Evolutionary conservation across 75 land plant species (phyloP), one percentile per base, ranked within the genome.

Genomic region (Pseudotsuga menziesii): DNA sequence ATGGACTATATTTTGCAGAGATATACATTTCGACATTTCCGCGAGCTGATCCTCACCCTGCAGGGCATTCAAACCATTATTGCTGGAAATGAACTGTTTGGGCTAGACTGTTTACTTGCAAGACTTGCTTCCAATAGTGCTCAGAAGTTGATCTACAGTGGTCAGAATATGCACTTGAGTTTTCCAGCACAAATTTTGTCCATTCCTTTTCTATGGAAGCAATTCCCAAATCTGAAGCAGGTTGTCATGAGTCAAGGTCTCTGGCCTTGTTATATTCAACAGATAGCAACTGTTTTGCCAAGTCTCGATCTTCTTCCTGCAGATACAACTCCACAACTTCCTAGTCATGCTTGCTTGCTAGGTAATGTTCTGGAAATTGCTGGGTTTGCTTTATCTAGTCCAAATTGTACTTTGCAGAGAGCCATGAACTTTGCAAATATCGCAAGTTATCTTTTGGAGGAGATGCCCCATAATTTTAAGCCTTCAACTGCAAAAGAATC

Each of bases 181-280:
- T 91, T 92, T 75, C 76, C 90, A 15, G 85, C 89, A 56, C 93
- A 92, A 74, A 78, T 95, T 79, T 84, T 95, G 56, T 85, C 95
- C 19, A 79, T 95, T 74, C 98, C 98, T 66, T 88, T 95, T 69
- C 56, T 92, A 4, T 93, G 93, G 93, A 80, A 74, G 48, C 72
- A 76, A 57, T 88, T 91, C 75, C 93, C 92, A 61, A 75, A 61
- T 55, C 73, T 92, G 41, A 92, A 87, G 78, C 83, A 95, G 98
- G 91, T 81, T 41, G 83, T 91, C 82, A 82, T 82, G 13, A 80
- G 58, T 32, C 75, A 79, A 69, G 84, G 85, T n/a, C 64, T 88
- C 20, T 85, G 89, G 75, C 72, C 73, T 22, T 78, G 82, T 81
- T 91, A 91, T 61, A 75, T 92, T 75, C 83, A 79, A 61, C 88